Evolutionary conservation across 2,329 filamentous ascomycete species (phyloP).

Genomic region (Arthroderma sp.): DNA sequence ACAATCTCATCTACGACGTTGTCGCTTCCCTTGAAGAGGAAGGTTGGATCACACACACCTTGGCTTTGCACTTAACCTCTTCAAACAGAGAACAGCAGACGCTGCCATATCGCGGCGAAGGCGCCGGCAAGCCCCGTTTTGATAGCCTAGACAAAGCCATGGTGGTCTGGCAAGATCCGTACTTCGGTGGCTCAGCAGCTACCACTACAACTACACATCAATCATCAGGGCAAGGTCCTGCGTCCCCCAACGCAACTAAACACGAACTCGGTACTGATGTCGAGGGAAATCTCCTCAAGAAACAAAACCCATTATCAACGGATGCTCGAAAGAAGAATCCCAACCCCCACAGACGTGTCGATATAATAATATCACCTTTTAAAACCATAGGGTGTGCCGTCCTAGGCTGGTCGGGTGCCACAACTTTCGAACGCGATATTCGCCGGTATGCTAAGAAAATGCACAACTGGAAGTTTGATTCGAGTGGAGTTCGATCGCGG

Average conservation of each 20-base stretch:
- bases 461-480: slow-evolving; percentile 74
- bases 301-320: slow-evolving; percentile 11
- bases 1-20: slow-evolving; percentile 57
- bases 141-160: slow-evolving; percentile 85
- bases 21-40: slow-evolving; percentile 55
- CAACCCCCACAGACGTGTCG: slow-evolving; percentile 69
- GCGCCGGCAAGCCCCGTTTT: slow-evolving; percentile 50
- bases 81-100: slow-evolving; percentile 59
- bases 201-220: not conserved
- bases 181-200: slow-evolving; percentile 19
- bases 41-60: slow-evolving; percentile 66
- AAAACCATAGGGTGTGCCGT: slow-evolving; percentile 78
- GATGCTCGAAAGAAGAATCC: slow-evolving; percentile 42
- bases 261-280: not conserved
- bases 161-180: slow-evolving; percentile 75
- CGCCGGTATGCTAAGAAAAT: slow-evolving; percentile 63
- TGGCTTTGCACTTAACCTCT: slow-evolving; percentile 55
- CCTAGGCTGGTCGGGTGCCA: slow-evolving; percentile 76
- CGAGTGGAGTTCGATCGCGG: slow-evolving; percentile 64
- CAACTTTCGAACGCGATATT: slow-evolving; percentile 79
- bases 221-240: not conserved
- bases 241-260: not conserved
- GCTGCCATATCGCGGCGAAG: slow-evolving; percentile 37
- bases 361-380: slow-evolving; percentile 86
- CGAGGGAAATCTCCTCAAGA: slow-evolving; percentile 11